Conservation (phyloP, 2,329 filamentous ascomycete genomes). For the Botryotinia narcissicola region DNA sequence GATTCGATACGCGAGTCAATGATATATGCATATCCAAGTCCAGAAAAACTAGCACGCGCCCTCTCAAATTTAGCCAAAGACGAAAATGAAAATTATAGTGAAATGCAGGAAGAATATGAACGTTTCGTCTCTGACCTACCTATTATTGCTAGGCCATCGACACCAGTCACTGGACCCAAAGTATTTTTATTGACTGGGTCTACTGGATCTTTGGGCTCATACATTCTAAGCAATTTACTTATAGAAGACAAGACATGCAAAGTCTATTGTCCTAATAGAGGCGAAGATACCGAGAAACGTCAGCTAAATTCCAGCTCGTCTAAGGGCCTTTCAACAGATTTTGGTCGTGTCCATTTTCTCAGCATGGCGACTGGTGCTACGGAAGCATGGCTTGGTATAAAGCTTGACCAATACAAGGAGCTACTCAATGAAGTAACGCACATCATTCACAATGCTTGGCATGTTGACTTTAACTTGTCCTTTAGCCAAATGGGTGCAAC, state of each 20-base stretch:
- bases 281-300: conserved; percentile 24
- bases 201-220: conserved; percentile 49
- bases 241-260: conserved; percentile 39
- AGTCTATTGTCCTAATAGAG: conserved; percentile 49
- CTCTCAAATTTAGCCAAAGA: neutral
- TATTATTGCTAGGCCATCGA: neutral
- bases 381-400: conserved; percentile 47
- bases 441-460: conserved; percentile 37
- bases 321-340: neutral
- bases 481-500: conserved; percentile 35
- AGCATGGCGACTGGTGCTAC: conserved; percentile 46
- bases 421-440: conserved; percentile 3
- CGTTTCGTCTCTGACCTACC: conserved; percentile 1
- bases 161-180: neutral
- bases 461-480: conserved; percentile 41
- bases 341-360: conserved; percentile 46
- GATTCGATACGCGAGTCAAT: neutral
- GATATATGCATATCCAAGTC: conserved; percentile 1
- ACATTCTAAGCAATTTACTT: conserved; percentile 44
- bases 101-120: conserved; percentile 8
- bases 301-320: neutral
- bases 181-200: conserved; percentile 45
- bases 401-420: conserved; percentile 7
- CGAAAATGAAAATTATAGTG: neutral
- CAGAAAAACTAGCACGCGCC: neutral